Evolutionary conservation across 305 asterid species (phyloP).

Genomic region (Solanum hybrid): DNA sequence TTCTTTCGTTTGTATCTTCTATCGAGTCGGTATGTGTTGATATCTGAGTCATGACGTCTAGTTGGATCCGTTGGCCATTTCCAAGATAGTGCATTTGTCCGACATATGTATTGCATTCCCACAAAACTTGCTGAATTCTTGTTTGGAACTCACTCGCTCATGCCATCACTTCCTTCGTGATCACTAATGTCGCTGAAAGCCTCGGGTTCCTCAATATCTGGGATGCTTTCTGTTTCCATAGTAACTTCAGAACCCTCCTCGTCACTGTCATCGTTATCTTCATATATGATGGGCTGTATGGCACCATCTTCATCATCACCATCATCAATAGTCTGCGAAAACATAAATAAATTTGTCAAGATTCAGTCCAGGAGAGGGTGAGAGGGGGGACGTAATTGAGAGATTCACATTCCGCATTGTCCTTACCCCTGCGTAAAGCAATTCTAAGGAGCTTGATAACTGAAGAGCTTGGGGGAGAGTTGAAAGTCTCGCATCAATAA

Average conservation of each 20-base stretch:
- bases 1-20: neutral
- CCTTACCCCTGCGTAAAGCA: constrained; percentile 65
- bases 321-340: constrained; percentile 46
- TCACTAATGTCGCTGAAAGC: constrained; percentile 40
- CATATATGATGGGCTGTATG: constrained; percentile 48
- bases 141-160: constrained; percentile 19
- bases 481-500: constrained; percentile 80
- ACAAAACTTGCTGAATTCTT: neutral
- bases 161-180: constrained; percentile 28
- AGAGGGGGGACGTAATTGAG: neutral
- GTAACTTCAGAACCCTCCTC: constrained; percentile 49
- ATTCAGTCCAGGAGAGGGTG: neutral
- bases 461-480: constrained; percentile 46
- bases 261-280: constrained; percentile 56
- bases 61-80: neutral
- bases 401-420: neutral
- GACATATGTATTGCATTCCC: neutral
- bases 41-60: neutral
- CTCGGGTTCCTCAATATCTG: constrained; percentile 35
- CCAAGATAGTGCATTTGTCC: neutral
- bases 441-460: constrained; percentile 63
- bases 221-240: constrained; percentile 52
- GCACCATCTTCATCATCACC: constrained; percentile 38
- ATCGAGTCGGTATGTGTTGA: neutral
- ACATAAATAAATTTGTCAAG: neutral